A percentile compares a stretch with the other conserved stretches of the same genome.
phyloP scores from a whole-genome alignment of 2,329 filamentous ascomycete species.

The Cylindrodendrum hubeiense region DNA sequence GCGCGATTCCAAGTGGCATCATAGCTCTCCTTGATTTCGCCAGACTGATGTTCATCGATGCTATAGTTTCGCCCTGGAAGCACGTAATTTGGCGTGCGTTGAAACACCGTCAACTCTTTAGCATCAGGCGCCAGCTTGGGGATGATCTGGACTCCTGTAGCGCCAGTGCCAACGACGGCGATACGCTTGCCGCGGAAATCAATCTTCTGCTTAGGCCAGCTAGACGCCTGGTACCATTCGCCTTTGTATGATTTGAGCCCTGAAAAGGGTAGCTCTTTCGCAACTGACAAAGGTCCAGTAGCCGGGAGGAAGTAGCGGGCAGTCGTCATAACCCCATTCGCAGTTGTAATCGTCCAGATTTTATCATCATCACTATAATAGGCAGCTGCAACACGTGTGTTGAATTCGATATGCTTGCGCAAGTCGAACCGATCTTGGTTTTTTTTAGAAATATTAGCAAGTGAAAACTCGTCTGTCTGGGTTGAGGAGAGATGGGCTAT shows the following conservation, averaged over 20 bases:
- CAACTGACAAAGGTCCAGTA: conserved; percentile 21
- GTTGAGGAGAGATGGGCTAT: not conserved
- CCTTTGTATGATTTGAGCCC: conserved; percentile 10
- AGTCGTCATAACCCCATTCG: conserved; percentile 2
- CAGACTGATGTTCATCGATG: conserved; percentile 20
- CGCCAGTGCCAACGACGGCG: conserved; percentile 26
- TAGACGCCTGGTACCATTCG: conserved; percentile 22
- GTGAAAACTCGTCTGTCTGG: not conserved
- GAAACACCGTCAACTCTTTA: conserved; percentile 23
- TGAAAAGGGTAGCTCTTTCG: conserved; percentile 19
- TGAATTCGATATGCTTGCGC: conserved; percentile 13
- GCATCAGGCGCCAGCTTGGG: conserved; percentile 23
- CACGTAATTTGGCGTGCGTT: conserved; percentile 25
- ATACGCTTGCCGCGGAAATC: conserved; percentile 24
- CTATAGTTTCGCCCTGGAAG: conserved; percentile 22
- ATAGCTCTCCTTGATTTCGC: conserved; percentile 11
- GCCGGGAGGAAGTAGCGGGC: conserved; percentile 25
- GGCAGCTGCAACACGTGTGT: conserved; percentile 7
- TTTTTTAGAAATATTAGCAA: not conserved
- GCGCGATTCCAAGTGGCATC: conserved; percentile 17
- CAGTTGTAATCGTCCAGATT: conserved; percentile 20
- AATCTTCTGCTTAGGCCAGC: conserved; percentile 7
- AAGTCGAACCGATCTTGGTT: conserved; percentile 11
- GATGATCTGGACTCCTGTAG: conserved; percentile 27
- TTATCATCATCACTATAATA: conserved; percentile 6